Evolutionary conservation across 495 filamentous ascomycete species (phyloP).

Genomic region (Tuber calosporum): DNA sequence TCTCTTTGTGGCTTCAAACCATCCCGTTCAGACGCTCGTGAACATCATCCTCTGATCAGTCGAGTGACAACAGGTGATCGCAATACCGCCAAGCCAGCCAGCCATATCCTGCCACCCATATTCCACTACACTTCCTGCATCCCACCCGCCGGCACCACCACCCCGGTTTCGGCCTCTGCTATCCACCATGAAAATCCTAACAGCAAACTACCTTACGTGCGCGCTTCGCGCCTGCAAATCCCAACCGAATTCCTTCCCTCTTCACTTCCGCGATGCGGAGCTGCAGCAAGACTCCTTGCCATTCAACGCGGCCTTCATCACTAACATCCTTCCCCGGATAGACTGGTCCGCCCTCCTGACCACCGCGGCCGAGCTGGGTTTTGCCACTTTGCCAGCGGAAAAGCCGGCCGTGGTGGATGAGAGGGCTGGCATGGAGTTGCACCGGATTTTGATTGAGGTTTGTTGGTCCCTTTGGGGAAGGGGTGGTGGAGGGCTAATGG

Average conservation of each 20-base stretch:
- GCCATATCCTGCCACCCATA: too few species aligned
- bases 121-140: conserved; percentile 21
- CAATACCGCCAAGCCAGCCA: too few species aligned
- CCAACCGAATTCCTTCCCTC: conserved; percentile 65
- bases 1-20: too few species aligned
- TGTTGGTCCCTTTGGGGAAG: background rate
- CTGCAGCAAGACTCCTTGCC: conserved; percentile 74
- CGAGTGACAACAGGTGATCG: too few species aligned
- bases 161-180: background rate
- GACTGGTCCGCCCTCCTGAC: conserved; percentile 74
- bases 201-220: conserved; percentile 94
- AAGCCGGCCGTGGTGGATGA: conserved; percentile 55
- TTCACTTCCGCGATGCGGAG: conserved; percentile 86
- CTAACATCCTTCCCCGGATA: conserved; percentile 75
- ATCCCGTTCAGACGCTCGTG: too few species aligned
- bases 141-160: background rate
- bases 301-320: conserved; percentile 67
- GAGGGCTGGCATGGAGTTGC: conserved; percentile 65
- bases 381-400: conserved; percentile 62
- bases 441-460: conserved; percentile 68
- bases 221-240: conserved; percentile 89
- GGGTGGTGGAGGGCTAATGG: background rate
- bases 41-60: too few species aligned
- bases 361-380: conserved; percentile 80
- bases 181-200: conserved; percentile 78